Evolutionary conservation across 2,329 filamentous ascomycete genomes (phyloP), one percentile per base, ranked within the genome.

Genomic region (Nemania diffusa): DNA sequence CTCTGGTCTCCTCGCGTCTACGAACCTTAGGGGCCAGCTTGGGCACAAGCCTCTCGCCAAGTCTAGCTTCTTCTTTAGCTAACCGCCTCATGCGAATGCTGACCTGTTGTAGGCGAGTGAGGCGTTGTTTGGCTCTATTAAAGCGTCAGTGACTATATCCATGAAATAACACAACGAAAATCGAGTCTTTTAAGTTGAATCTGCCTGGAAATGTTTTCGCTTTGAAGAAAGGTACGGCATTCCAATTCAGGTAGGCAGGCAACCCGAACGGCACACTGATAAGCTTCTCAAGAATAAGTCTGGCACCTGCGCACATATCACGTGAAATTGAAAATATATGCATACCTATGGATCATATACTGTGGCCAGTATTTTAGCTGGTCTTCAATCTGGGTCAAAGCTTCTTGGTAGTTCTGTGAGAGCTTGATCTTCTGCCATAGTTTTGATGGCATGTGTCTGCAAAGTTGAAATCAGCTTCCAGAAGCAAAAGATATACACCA

Each of bases 341-440:
- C 50, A 55, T 53, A 69, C 64, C 68, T 69, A 37, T 71, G 69
- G 13, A 71, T 71, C 69, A 71, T 70, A 78, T 97, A 97, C 79
- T 97, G 97, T 62, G 95, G 94, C 86, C 94, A 98, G 85, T 97
- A 98, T 76, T 94, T 91, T 72, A 97, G 85, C 56, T 91, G 88
- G 74, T 92, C 88, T 78, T 97, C 94, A 72, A 99, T 89, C 79
- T 97, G 92, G 73, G 92, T 88, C 27, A 99, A 87, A 0, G 96
- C 96, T 78, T 94, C 92, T 70, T 90, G 88, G 81, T 98, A 98
- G 84, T 98, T 97, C 74, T 90, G 88, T 29, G 93, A 93, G 37
- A 99, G 85, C 77, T 94, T 92, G 78, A 97, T 93, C 73, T 91
- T 90, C 82, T 98, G 94, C 96, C 96, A 99, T 83, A 95, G 90